phyloP scores from a whole-genome alignment of 495 filamentous ascomycete species.

The Neurospora sp. region DNA sequence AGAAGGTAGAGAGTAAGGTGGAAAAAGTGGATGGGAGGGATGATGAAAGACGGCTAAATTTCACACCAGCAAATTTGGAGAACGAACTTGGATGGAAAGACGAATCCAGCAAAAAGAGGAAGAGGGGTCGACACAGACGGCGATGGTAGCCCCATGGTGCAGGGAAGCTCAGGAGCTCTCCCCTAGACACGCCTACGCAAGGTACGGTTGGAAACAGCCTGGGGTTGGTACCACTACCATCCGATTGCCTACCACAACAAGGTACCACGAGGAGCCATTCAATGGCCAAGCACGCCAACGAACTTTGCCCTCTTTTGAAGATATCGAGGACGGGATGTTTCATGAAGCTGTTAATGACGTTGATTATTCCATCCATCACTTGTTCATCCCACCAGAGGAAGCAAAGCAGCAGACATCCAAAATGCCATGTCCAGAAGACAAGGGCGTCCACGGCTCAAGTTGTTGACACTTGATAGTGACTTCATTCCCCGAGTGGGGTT shows the following conservation, averaged over 20 bases:
- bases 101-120: background rate
- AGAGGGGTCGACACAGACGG: background rate
- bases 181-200: background rate
- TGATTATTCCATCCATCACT: background rate
- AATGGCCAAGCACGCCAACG: background rate
- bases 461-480: background rate
- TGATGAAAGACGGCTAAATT: constrained; percentile 4
- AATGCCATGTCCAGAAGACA: background rate
- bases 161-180: background rate
- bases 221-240: background rate
- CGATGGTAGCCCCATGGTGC: background rate
- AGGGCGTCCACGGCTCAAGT: background rate
- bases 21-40: constrained; percentile 7
- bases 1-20: constrained; percentile 12
- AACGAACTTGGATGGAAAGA: background rate
- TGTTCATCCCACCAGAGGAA: background rate
- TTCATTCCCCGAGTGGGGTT: background rate
- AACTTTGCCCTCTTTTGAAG: background rate
- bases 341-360: too few species aligned
- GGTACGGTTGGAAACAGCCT: background rate
- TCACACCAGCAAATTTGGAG: background rate
- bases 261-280: background rate
- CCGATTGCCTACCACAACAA: background rate
- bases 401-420: background rate
- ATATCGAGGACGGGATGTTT: background rate